These are phyloP conservation scores for Starmera stellimalicola DNA, from an alignment of 1,139 yeast genomes.

Conservation along the genomic window DNA sequence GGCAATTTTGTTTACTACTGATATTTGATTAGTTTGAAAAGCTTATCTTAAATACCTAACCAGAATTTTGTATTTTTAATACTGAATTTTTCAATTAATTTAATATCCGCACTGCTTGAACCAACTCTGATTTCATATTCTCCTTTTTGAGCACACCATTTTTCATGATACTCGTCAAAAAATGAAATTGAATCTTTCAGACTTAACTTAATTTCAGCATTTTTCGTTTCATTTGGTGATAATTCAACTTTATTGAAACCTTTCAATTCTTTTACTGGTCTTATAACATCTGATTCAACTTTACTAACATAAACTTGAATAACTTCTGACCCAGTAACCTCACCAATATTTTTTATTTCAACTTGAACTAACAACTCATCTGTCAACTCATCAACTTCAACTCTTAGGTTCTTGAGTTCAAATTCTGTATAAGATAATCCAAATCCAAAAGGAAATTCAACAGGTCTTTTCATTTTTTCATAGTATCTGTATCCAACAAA, in stretches of 20 bases:
- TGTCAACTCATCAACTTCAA: constrained; percentile 17
- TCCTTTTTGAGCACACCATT: constrained; percentile 45
- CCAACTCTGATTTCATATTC: constrained; percentile 40
- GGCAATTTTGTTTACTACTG: too few species aligned
- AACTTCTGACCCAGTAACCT: constrained; percentile 32
- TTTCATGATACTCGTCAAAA: constrained; percentile 38
- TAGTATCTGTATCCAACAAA: constrained; percentile 54
- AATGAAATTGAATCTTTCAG: constrained; percentile 44
- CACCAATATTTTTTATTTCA: constrained; percentile 34
- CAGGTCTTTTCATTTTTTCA: constrained; percentile 37
- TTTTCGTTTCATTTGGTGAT: constrained; percentile 30
- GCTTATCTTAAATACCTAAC: constrained; percentile 16
- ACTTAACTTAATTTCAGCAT: constrained; percentile 28
- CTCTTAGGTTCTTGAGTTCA: constrained; percentile 22
- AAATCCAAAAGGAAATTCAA: constrained; percentile 50
- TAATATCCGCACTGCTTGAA: constrained; percentile 24
- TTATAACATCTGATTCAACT: constrained; percentile 29
- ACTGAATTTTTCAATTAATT: constrained; percentile 17
- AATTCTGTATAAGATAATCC: constrained; percentile 52
- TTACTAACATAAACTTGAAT: constrained; percentile 36
- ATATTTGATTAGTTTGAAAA: too few species aligned
- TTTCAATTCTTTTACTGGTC: constrained; percentile 51
- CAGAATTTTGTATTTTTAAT: constrained; percentile 20
- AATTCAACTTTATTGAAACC: constrained; percentile 42
- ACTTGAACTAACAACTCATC: constrained; percentile 28